phyloP scores from a whole-genome alignment of 768 basidiomycete species.

The Hypsizygus marmoreus region DNA sequence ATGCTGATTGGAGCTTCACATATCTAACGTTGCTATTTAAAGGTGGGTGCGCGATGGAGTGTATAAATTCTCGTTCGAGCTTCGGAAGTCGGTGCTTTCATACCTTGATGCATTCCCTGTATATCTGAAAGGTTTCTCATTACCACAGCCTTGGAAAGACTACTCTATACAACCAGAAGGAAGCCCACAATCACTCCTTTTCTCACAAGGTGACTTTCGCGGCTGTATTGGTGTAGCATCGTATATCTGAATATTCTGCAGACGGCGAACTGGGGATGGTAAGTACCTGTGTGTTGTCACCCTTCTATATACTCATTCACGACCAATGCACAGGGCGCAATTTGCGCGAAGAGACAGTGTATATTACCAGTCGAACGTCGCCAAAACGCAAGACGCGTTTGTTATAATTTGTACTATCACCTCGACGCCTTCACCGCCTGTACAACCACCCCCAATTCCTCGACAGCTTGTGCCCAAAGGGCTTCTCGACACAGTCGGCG shows the following conservation, averaged over 20 bases:
- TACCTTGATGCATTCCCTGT: conserved; percentile 17
- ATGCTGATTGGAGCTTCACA: neutral
- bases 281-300: too few species aligned
- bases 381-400: conserved; percentile 66
- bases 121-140: neutral
- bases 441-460: conserved; percentile 46
- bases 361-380: conserved; percentile 56
- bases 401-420: conserved; percentile 79
- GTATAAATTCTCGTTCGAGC: conserved; percentile 85
- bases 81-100: conserved; percentile 55
- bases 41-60: conserved; percentile 86
- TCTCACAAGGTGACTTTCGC: conserved; percentile 58
- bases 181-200: conserved; percentile 82
- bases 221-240: too few species aligned
- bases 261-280: conserved; percentile 92
- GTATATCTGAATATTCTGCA: conserved; percentile 28
- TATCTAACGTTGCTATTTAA: neutral
- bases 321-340: conserved; percentile 76
- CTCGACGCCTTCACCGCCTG: conserved; percentile 54
- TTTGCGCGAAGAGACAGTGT: conserved; percentile 76
- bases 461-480: conserved; percentile 63
- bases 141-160: conserved; percentile 48
- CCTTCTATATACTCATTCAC: too few species aligned
- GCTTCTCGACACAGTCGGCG: conserved; percentile 71
- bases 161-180: conserved; percentile 63